Conservation (phyloP, 257 asterid genomes). For the Gentiana dahurica region DNA sequence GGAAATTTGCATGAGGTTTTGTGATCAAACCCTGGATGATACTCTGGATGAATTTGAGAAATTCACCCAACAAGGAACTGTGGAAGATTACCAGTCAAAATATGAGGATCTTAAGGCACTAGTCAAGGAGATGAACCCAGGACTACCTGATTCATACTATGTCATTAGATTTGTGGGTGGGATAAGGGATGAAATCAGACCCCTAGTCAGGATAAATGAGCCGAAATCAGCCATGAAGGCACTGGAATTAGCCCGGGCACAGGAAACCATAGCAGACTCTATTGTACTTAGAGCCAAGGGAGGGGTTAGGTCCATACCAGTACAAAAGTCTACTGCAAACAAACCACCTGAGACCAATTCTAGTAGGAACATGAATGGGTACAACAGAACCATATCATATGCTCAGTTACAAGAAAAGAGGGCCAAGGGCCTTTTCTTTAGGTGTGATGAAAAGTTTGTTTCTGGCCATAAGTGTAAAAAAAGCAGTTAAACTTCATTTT, state of each 20-base stretch:
- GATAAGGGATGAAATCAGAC: not conserved
- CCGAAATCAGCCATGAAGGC: not conserved
- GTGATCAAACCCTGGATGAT: not conserved
- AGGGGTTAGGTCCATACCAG: no score
- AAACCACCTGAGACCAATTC: no score
- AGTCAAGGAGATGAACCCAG: not conserved
- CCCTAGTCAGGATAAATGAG: not conserved
- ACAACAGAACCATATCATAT: no score
- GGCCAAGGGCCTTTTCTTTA: no score
- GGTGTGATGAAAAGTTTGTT: no score
- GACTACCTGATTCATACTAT: not conserved
- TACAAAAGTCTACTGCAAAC: no score
- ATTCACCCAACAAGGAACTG: not conserved
- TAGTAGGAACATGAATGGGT: no score
- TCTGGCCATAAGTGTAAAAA: not conserved
- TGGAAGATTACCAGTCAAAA: not conserved
- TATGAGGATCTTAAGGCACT: not conserved
- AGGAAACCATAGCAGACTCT: not conserved
- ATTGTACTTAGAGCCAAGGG: not conserved
- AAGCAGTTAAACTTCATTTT: not conserved
- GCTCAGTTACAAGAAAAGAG: no score
- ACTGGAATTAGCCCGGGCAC: not conserved
- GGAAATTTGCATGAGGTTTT: not conserved
- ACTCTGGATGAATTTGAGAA: not conserved
- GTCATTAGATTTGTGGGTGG: not conserved